Base-by-base conservation (phyloP, 495 filamentous ascomycete genomes). In the Penicillium bialowiezense region DNA sequence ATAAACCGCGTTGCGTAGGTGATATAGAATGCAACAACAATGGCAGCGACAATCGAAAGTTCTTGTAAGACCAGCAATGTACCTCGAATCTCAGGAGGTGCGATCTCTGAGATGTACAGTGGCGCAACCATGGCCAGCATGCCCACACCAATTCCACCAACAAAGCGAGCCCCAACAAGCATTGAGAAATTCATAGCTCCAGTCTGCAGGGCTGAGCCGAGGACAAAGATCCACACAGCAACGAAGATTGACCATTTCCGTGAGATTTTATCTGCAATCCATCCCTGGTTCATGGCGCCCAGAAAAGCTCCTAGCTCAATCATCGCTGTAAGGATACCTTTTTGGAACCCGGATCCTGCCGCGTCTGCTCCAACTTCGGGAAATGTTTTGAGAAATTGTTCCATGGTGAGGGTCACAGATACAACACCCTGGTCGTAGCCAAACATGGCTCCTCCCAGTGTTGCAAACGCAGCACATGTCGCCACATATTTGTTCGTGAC, bases 41-140 rank as follows among this genome's bases (percentile, higher is more conserved):
- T 40, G 5, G 28, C 51, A 19, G 39, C 23, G 9, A 54, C 51
- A 40, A 90, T 90, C 3, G 86, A 84, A 83, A 86, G 88, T 62
- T 89, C 84, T 63, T 90, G 86, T 3, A 86, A 67, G 15, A 79
- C 80, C 10, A 90, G 83, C 17, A 90, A 76, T n/a, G 85, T 77
- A 17, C 87, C 88, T 36, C 87, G 80, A 46, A 87, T 86, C 52
- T 88, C 80, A 59, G 85, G 84, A 7, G 84, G 87, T 0, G 84
- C 82, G 39, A 91, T 82, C 63, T 91, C 88, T 40, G 85, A 76
- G 50, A 85, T 82, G 60, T 90, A 90, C 12, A 90, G 77, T 0
- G 87, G 88, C 12, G 88, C 86, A 43, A 85, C 73, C 23, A 85
- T 76, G 2, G 85, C 87, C 18, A 79, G 73, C 54, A 89, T 89